Conservation (phyloP, 208 protist genomes). For the Trypanosoma mega region DNA sequence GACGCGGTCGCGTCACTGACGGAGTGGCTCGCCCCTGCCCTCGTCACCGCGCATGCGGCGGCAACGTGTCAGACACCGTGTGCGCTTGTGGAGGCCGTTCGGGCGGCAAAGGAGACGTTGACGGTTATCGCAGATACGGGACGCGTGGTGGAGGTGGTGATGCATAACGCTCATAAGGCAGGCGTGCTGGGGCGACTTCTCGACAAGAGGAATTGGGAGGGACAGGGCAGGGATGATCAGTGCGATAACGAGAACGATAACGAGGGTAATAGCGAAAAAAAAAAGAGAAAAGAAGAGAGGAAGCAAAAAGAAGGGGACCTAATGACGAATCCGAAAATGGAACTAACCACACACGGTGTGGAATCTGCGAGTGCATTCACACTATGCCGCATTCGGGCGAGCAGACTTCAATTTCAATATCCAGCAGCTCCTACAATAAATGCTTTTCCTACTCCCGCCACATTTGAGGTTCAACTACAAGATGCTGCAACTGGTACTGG, state of each 20-base stretch:
- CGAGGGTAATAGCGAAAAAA: background rate
- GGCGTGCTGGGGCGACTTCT: constrained; percentile 52
- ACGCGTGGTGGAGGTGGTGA: constrained; percentile 55
- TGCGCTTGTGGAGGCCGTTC: constrained; percentile 41
- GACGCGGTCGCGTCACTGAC: constrained; percentile 13
- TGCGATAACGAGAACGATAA: background rate
- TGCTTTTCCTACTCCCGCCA: constrained; percentile 34
- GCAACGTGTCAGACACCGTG: constrained; percentile 10
- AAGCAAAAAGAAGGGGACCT: too few relatives aligned
- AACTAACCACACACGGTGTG: too few relatives aligned
- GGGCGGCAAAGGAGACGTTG: constrained; percentile 30
- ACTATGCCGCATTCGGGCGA: constrained; percentile 26
- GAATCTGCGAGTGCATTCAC: too few relatives aligned
- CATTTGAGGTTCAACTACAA: constrained; percentile 18
- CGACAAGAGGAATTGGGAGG: constrained; percentile 51
- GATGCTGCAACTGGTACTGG: constrained; percentile 28
- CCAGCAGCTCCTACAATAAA: constrained; percentile 59
- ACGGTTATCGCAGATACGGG: constrained; percentile 36
- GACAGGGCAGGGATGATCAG: background rate
- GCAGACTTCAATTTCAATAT: constrained; percentile 60
- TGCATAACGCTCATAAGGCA: constrained; percentile 77
- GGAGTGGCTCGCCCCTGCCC: constrained; percentile 12
- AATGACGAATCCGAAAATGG: too few relatives aligned
- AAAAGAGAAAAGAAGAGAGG: too few relatives aligned
- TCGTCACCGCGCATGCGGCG: constrained; percentile 16